Percentiles rank a stretch among this genome's conserved stretches.
Evolutionary conservation across 257 asterid genomes (phyloP).

Genomic region (Solanum habrochaites): DNA sequence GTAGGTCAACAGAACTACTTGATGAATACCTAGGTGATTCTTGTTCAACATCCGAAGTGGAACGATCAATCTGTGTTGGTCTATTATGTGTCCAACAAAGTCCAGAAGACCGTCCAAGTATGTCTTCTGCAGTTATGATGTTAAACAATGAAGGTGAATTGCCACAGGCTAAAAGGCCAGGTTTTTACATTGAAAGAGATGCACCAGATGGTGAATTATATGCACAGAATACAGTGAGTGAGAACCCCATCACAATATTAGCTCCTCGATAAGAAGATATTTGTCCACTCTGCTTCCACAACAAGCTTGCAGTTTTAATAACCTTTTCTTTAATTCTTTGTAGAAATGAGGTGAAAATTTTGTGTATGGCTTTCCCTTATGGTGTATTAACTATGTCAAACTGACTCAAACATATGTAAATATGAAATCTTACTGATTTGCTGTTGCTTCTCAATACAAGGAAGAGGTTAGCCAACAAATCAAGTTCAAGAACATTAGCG

Average conservation of each 20-base stretch:
- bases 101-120: constrained; percentile 25
- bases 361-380: not conserved
- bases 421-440: not conserved
- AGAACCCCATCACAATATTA: not conserved
- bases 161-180: constrained; percentile 21
- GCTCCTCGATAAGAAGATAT: not conserved
- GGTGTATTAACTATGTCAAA: not conserved
- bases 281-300: not conserved
- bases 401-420: not conserved
- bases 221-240: not conserved
- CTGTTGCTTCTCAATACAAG: not conserved
- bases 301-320: not conserved
- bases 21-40: constrained; percentile 4
- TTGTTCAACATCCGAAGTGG: not conserved
- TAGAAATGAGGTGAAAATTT: not conserved
- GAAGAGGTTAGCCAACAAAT: not conserved
- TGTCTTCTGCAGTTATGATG: constrained; percentile 23
- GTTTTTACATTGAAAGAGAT: constrained; percentile 14
- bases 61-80: constrained; percentile 20
- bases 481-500: not conserved
- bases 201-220: not conserved
- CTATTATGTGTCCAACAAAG: constrained; percentile 23
- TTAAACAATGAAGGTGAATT: constrained; percentile 12
- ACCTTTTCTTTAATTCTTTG: not conserved
- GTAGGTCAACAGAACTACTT: constrained; percentile 9